phyloP scores from a whole-genome alignment of 192 early-diverging fungal species.

The Umbelopsis vinacea region DNA sequence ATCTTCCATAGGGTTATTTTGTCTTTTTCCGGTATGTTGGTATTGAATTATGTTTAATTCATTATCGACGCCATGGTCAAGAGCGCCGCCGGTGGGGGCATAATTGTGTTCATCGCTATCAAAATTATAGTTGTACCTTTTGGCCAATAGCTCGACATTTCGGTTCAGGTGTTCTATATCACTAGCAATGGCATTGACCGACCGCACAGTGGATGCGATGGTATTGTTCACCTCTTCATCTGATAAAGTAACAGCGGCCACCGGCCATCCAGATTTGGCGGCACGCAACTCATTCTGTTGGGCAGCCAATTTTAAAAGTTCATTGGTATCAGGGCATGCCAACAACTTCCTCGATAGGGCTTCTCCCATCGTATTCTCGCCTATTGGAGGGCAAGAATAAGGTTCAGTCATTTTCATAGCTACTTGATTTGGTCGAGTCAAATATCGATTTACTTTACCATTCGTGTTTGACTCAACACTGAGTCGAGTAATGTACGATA shows the following conservation, averaged over 20 bases:
- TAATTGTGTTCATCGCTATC: not conserved
- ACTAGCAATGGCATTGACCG: not conserved
- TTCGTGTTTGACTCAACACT: not conserved
- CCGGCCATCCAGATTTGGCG: not conserved
- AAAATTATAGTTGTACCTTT: constrained; percentile 4
- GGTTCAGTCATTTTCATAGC: not conserved
- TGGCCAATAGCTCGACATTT: constrained; percentile 12
- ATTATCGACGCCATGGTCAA: not conserved
- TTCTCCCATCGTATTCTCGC: not conserved
- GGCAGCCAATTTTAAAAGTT: not conserved
- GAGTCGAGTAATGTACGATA: constrained; percentile 53
- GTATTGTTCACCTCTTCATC: not conserved
- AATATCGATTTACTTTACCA: not conserved
- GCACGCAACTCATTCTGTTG: not conserved
- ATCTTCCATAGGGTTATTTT: not conserved
- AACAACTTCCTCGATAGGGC: not conserved
- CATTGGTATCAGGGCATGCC: not conserved
- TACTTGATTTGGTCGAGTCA: not conserved
- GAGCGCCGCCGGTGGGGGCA: not conserved
- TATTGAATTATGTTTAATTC: constrained; percentile 17
- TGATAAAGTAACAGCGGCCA: not conserved
- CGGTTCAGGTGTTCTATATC: not conserved
- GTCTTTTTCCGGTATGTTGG: constrained; percentile 1
- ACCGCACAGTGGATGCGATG: constrained; percentile 3
- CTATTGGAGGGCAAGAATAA: constrained; percentile 10